Conservation (phyloP, 768 basidiomycete species). For the Inosperma sp. region DNA sequence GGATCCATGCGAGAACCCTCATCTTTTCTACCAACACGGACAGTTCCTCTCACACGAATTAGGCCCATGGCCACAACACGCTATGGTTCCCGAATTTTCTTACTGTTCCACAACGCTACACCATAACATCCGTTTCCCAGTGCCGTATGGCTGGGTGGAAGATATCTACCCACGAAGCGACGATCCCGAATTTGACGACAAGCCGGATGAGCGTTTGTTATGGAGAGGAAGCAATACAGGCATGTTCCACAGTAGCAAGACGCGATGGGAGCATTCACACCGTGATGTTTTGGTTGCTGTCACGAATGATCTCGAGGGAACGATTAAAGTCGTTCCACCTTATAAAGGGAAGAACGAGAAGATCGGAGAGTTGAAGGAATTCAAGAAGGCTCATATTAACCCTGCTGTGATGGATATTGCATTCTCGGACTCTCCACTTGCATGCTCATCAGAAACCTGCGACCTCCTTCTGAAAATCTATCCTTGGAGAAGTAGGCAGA, state of each 20-base stretch:
- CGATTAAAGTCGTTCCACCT: conserved; percentile 35
- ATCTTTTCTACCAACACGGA: conserved; percentile 44
- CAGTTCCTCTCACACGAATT: conserved; percentile 45
- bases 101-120: conserved; percentile 48
- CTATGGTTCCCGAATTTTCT: conserved; percentile 49
- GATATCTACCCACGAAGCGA: conserved; percentile 38
- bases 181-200: conserved; percentile 63
- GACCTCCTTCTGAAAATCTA: conserved; percentile 41
- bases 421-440: conserved; percentile 42
- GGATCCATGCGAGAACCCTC: conserved; percentile 48
- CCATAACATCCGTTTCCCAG: conserved; percentile 50
- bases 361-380: conserved; percentile 32
- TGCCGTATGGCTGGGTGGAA: conserved; percentile 44
- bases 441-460: conserved; percentile 43
- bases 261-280: conserved; percentile 49
- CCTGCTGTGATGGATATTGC: conserved; percentile 59
- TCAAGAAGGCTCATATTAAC: conserved; percentile 41
- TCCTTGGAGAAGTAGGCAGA: conserved; percentile 45
- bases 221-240: conserved; percentile 80
- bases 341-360: conserved; percentile 21
- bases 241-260: conserved; percentile 36
- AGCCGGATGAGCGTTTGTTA: conserved; percentile 53
- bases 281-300: conserved; percentile 43
- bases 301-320: conserved; percentile 40
- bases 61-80: conserved; percentile 42